These are phyloP conservation scores for Camelina hispida DNA, from an alignment of 345 rosid genomes.

Conservation along the genomic window DNA sequence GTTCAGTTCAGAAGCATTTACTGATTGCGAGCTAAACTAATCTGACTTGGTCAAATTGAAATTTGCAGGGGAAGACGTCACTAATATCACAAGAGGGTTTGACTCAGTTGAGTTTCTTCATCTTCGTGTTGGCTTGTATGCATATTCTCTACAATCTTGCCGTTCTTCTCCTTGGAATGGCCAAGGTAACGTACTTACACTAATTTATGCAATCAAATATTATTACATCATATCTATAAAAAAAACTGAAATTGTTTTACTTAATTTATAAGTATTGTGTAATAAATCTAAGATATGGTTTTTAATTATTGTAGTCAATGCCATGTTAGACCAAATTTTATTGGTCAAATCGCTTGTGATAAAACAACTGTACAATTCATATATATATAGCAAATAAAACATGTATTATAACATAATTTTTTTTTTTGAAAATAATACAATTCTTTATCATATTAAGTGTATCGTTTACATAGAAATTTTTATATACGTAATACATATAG, in stretches of 20 bases:
- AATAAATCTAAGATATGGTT: neutral
- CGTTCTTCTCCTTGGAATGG: conserved; percentile 72
- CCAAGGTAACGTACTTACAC: conserved; percentile 52
- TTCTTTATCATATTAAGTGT: neutral
- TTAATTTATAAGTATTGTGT: neutral
- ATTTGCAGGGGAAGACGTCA: conserved; percentile 57
- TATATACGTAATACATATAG: conserved; percentile 35
- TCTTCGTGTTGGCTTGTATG: conserved; percentile 72
- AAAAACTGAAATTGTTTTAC: too few relatives aligned
- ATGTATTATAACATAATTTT: neutral
- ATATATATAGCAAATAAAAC: neutral
- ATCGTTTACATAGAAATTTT: neutral
- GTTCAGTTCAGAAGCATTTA: too few relatives aligned
- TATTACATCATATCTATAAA: neutral
- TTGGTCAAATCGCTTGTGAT: too few relatives aligned
- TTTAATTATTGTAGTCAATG: too few relatives aligned
- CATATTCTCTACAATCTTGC: conserved; percentile 67
- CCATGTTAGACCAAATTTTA: too few relatives aligned
- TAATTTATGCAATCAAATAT: neutral
- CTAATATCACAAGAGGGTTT: conserved; percentile 64
- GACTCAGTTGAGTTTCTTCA: conserved; percentile 68
- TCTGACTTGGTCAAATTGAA: neutral
- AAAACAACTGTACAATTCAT: too few relatives aligned
- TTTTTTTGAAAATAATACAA: too few relatives aligned
- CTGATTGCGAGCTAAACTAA: neutral